A percentile compares a stretch with the other conserved stretches of the same genome.
These are phyloP conservation scores for Penicillium lagena DNA, from an alignment of 495 filamentous ascomycete genomes.

Conservation along the genomic window DNA sequence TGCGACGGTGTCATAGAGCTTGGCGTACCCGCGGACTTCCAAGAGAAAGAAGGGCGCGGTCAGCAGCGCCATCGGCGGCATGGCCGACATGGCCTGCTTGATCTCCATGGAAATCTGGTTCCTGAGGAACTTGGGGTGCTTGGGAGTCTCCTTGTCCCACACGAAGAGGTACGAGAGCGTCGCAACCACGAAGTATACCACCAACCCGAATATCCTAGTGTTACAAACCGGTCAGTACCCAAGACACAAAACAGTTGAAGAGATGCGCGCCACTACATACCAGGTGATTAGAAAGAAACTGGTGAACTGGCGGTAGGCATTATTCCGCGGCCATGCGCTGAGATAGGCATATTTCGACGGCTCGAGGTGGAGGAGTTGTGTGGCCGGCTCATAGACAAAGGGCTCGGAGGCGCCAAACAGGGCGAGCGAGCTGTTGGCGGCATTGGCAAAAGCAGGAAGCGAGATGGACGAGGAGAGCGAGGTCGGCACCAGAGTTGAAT, in stretches of 20 bases:
- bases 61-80: conserved; percentile 79
- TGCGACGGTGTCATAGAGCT: conserved; percentile 71
- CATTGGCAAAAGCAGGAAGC: conserved; percentile 33
- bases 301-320: conserved; percentile 68
- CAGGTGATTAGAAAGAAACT: conserved; percentile 81
- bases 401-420: conserved; percentile 37
- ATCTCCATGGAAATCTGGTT: conserved; percentile 90
- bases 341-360: conserved; percentile 75
- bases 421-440: conserved; percentile 33
- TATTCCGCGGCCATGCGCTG: conserved; percentile 75
- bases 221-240: conserved; percentile 6
- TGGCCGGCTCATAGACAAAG: conserved; percentile 68
- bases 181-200: conserved; percentile 80
- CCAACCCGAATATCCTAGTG: conserved; percentile 70
- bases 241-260: conserved; percentile 2
- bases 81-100: conserved; percentile 60
- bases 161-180: conserved; percentile 83
- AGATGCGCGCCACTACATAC: conserved; percentile 41
- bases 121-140: conserved; percentile 92
- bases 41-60: conserved; percentile 77
- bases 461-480: conserved; percentile 42
- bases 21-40: conserved; percentile 81
- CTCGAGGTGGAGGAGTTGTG: conserved; percentile 58
- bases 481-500: conserved; percentile 64
- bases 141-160: conserved; percentile 85